Percentiles rank a stretch among this genome's conserved stretches.
These are phyloP conservation scores for Pseudocercospora pini-densiflorae DNA, from an alignment of 2,329 filamentous ascomycete species.

Conservation along the genomic window DNA sequence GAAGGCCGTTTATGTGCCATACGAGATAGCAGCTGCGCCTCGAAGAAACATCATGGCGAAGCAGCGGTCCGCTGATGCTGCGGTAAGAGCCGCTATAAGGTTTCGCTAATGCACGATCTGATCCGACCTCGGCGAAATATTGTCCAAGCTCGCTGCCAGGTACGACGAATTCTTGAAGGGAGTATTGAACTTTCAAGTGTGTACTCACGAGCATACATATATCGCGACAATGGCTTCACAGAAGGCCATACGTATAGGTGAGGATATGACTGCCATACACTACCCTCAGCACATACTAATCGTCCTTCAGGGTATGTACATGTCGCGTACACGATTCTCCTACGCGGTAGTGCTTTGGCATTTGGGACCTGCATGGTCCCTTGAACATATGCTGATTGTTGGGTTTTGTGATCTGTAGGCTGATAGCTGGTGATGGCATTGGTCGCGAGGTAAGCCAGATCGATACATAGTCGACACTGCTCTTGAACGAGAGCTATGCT, in stretches of 20 bases:
- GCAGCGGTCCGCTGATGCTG: neutral
- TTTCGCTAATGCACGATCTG: neutral
- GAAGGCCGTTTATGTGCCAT: too few species aligned
- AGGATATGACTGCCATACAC: neutral
- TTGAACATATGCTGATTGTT: too few species aligned
- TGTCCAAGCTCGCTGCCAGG: neutral
- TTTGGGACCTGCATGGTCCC: too few species aligned
- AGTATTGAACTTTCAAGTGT: neutral
- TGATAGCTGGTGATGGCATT: slow-evolving; percentile 97
- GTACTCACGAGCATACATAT: neutral
- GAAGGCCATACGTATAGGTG: slow-evolving; percentile 11
- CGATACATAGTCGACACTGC: neutral
- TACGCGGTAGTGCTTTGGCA: too few species aligned
- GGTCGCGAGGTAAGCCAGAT: slow-evolving; percentile 76
- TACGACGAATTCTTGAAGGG: neutral
- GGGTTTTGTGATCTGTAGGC: too few species aligned
- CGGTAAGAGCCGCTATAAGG: neutral
- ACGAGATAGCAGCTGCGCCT: too few species aligned
- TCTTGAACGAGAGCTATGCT: too few species aligned
- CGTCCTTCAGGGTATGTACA: neutral
- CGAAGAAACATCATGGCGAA: too few species aligned
- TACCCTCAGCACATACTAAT: neutral
- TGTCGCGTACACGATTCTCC: neutral
- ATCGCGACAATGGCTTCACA: neutral
- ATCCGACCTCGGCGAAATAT: neutral